Evolutionary conservation across 2,329 filamentous ascomycete species (phyloP), one percentile per base, ranked within the genome.

Genomic region (Ceratocystis ficicola): DNA sequence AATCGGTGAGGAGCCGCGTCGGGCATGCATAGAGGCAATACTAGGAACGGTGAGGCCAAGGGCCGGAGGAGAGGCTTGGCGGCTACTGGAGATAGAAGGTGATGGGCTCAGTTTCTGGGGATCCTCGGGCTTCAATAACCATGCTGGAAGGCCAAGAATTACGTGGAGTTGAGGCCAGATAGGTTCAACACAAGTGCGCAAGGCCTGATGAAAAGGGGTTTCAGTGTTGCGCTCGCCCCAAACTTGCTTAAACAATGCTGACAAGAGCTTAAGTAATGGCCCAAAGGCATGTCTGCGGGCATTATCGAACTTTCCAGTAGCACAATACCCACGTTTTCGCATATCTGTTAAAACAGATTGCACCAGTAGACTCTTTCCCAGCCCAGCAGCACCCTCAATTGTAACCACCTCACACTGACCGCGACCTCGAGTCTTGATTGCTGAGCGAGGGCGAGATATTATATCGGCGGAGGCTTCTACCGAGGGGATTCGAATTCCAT

Each of bases 181-280:
- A 1, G 85, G 84, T 30, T 80, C 80, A 57, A 86, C 79, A 68
- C 85, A 85, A 63, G 85, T 79, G 73, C 83, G 85, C 44, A 87
- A 72, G 1, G 79, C 75, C 70, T 83, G 80, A 68, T 87, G 85
- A 66, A 87, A 86, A 1, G 79, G 76, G 0, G 84, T 86, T 52
- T 86, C 82, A 0, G 84, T 86, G 70, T 86, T 83, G 48, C 80
- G 80, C 72, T 87, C 85, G 0, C 84, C 84, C 78, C 84, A 87
- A 2, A 86, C 82, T 71, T 87, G 85, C 70, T 83, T 83, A 73
- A 87, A 86, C 17, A 87, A 75, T 22, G 83, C 86, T 10, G 84
- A 86, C 10, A 87, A 73, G n/a, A 87, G 74, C 73, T 83, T 86
- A 30, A 87, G 77, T 48, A 87, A 74, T 3, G 85, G 84, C 0